Evolutionary conservation across 2,329 filamentous ascomycete genomes (phyloP).

Genomic region (Sporothrix luriei): DNA sequence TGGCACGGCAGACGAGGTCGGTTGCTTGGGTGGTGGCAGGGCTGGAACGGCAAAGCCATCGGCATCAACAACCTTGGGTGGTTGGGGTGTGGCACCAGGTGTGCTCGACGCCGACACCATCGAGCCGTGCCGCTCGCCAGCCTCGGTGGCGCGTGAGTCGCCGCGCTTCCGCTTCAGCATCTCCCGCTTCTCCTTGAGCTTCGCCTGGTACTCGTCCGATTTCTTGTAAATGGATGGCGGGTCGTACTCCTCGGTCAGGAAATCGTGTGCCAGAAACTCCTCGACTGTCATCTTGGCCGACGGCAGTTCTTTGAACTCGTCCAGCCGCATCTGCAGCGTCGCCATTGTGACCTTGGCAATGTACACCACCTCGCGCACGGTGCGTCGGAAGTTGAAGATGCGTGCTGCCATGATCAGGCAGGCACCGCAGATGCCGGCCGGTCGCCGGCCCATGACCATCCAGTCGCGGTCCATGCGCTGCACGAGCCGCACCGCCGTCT

Average conservation of each 20-base stretch:
- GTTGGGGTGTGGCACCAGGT: neutral
- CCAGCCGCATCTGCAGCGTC: conserved; percentile 86
- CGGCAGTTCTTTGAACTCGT: conserved; percentile 87
- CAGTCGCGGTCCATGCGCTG: conserved; percentile 94
- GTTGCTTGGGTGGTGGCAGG: conserved; percentile 42
- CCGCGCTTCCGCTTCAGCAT: conserved; percentile 52
- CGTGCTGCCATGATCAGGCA: conserved; percentile 92
- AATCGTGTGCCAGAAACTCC: conserved; percentile 71
- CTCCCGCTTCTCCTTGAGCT: conserved; percentile 52
- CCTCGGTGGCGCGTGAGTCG: conserved; percentile 16
- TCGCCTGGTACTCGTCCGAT: conserved; percentile 60
- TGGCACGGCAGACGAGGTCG: conserved; percentile 8
- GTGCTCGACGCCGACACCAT: conserved; percentile 13
- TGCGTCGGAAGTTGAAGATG: conserved; percentile 97
- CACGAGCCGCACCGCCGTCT: conserved; percentile 84
- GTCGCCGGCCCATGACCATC: conserved; percentile 93
- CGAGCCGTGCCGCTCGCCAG: conserved; percentile 30
- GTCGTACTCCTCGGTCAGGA: conserved; percentile 59
- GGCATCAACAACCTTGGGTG: conserved; percentile 50
- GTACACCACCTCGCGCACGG: conserved; percentile 93
- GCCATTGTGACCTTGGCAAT: conserved; percentile 95
- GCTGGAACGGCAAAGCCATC: conserved; percentile 70
- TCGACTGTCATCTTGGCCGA: conserved; percentile 84
- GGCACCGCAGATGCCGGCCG: conserved; percentile 90
- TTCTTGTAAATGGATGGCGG: conserved; percentile 80